Percentiles rank a stretch among this genome's conserved stretches.
Conservation (phyloP, 2,329 filamentous ascomycete species). For the Neonectria faginata region DNA sequence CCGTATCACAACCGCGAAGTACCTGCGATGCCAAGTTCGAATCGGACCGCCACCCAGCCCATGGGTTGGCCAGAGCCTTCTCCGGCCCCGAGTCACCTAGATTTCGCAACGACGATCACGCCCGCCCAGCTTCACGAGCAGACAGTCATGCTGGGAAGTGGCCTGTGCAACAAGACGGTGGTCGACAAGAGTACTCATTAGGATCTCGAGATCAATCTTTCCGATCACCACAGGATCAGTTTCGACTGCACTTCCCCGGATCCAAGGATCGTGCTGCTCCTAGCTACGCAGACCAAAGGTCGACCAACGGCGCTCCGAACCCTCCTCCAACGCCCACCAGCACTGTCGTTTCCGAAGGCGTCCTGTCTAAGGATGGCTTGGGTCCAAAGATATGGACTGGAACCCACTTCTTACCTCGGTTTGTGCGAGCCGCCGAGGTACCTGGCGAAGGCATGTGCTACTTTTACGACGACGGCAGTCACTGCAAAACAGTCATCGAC, state of each 20-base stretch:
- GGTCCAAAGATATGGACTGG: constrained; percentile 78
- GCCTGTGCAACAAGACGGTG: constrained; percentile 55
- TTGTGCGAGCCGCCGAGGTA: constrained; percentile 73
- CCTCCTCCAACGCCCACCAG: constrained; percentile 47
- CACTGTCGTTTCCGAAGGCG: constrained; percentile 54
- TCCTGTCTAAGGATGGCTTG: constrained; percentile 68
- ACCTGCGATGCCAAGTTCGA: constrained; percentile 61
- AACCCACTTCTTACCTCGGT: constrained; percentile 74
- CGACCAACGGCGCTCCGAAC: constrained; percentile 41
- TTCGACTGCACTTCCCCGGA: constrained; percentile 53
- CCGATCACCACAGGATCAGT: constrained; percentile 50
- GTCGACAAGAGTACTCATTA: constrained; percentile 60
- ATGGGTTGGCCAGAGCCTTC: constrained; percentile 49
- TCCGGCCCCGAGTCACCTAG: constrained; percentile 60
- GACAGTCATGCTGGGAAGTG: constrained; percentile 55
- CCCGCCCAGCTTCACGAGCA: constrained; percentile 50
- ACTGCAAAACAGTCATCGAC: constrained; percentile 86
- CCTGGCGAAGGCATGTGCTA: constrained; percentile 85
- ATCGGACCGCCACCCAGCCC: constrained; percentile 52
- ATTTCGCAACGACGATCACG: constrained; percentile 55
- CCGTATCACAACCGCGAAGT: constrained; percentile 58
- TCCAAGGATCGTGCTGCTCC: constrained; percentile 48
- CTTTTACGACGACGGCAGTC: constrained; percentile 86
- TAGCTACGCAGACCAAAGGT: constrained; percentile 45
- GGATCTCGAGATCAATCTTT: constrained; percentile 55